Conservation (phyloP, 1,284 basidiomycete species). For the Trichosporon coremiiforme region DNA sequence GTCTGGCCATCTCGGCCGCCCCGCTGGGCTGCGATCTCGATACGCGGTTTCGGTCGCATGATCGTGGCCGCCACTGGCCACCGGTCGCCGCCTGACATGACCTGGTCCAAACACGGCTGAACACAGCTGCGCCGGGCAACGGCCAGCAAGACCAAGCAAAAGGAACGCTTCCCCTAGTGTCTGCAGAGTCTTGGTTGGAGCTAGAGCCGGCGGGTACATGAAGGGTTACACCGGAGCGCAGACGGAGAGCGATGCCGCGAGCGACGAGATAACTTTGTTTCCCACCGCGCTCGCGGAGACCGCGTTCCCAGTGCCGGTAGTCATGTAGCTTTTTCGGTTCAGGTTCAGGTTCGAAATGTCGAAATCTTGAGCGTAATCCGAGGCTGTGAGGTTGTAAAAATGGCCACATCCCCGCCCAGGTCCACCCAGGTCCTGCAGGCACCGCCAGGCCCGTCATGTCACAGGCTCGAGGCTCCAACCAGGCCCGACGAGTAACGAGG, state of each 20-base stretch:
- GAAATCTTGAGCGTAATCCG: neutral
- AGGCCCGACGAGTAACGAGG: neutral
- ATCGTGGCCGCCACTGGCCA: neutral
- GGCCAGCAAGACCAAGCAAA: neutral
- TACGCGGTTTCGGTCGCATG: neutral
- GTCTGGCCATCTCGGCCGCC: neutral
- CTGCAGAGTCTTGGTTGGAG: neutral
- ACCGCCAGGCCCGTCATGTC: neutral
- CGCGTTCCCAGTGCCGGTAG: neutral
- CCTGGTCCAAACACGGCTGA: neutral
- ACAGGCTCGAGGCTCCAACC: neutral
- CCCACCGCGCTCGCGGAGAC: neutral
- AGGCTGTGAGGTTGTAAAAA: neutral
- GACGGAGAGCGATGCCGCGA: neutral
- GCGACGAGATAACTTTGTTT: conserved; percentile 18
- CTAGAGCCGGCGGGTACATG: neutral
- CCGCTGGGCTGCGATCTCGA: no score
- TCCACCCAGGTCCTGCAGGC: neutral
- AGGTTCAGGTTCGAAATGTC: conserved; percentile 8
- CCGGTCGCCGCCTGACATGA: neutral
- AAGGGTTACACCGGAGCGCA: neutral
- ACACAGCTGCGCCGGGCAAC: neutral
- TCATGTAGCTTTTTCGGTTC: conserved; percentile 10
- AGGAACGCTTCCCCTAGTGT: neutral
- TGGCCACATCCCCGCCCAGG: conserved; percentile 2